Evolutionary conservation across 305 asterid species (phyloP).

Genomic region (Fraxinus platypoda): DNA sequence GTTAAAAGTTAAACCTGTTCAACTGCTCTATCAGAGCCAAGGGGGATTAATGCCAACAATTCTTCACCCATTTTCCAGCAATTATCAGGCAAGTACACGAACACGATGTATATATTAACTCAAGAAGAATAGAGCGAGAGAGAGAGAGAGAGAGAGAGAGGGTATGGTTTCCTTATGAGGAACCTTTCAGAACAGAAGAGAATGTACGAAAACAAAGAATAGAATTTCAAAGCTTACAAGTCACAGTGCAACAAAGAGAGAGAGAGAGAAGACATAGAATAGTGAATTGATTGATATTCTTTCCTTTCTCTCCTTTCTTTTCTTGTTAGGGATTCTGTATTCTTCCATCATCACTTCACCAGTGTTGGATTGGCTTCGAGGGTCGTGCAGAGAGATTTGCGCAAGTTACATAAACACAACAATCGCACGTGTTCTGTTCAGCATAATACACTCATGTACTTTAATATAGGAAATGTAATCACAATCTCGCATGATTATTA

Average conservation of each 20-base stretch:
- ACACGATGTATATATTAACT: neutral
- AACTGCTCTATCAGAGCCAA: slow-evolving; percentile 35
- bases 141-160: neutral
- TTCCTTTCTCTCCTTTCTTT: neutral
- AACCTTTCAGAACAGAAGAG: neutral
- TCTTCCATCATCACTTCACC: neutral
- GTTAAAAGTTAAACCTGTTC: slow-evolving; percentile 36
- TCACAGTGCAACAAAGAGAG: neutral
- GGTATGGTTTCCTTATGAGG: neutral
- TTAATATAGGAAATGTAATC: slow-evolving; percentile 4
- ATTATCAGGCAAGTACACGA: slow-evolving; percentile 23
- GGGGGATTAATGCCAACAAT: slow-evolving; percentile 26
- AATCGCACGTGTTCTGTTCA: slow-evolving; percentile 1
- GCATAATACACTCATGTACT: neutral
- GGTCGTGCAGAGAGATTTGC: neutral
- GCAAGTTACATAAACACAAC: neutral
- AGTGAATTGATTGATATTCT: neutral
- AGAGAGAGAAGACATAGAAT: neutral
- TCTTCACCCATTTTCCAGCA: slow-evolving; percentile 39
- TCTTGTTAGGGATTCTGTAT: neutral
- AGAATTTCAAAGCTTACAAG: neutral
- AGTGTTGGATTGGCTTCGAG: neutral
- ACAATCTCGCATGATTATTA: neutral
- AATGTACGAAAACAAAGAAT: neutral
- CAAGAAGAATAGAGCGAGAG: neutral